A percentile compares a stretch with the other conserved stretches of the same genome.
Conservation (phyloP, 164 flowering plant genomes). For the Macadamia tetraphylla region DNA sequence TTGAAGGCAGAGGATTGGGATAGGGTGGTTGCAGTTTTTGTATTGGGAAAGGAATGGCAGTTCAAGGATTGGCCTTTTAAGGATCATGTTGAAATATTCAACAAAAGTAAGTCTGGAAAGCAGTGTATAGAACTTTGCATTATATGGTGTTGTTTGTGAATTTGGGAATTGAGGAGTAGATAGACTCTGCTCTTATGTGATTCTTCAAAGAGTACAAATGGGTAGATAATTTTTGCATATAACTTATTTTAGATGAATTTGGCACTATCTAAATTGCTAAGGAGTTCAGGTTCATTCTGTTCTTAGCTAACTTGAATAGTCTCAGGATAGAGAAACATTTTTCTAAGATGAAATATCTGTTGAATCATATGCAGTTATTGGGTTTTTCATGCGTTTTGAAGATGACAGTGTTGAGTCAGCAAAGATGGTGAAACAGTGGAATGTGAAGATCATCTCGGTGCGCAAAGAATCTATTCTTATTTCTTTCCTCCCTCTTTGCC, state of each 20-base stretch:
- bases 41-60: constrained; percentile 98
- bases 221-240: too few species aligned
- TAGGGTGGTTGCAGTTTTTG: constrained; percentile 94
- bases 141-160: neutral
- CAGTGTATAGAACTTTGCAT: neutral
- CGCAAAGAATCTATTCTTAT: constrained; percentile 14
- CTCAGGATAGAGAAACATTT: neutral
- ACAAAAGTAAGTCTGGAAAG: constrained; percentile 46
- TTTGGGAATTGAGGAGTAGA: too few species aligned
- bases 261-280: too few species aligned
- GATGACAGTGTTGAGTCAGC: constrained; percentile 98
- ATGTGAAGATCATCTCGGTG: constrained; percentile 96
- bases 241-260: neutral
- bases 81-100: constrained; percentile 90
- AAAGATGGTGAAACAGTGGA: constrained; percentile 97
- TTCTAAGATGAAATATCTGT: constrained; percentile 2
- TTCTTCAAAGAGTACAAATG: too few species aligned
- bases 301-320: neutral
- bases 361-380: constrained; percentile 61
- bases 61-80: constrained; percentile 96
- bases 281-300: too few species aligned
- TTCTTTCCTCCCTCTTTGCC: neutral
- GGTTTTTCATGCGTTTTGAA: constrained; percentile 94
- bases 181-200: too few species aligned
- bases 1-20: constrained; percentile 98